Conservation (phyloP, 768 basidiomycete genomes). For the Piloderma croceum region DNA sequence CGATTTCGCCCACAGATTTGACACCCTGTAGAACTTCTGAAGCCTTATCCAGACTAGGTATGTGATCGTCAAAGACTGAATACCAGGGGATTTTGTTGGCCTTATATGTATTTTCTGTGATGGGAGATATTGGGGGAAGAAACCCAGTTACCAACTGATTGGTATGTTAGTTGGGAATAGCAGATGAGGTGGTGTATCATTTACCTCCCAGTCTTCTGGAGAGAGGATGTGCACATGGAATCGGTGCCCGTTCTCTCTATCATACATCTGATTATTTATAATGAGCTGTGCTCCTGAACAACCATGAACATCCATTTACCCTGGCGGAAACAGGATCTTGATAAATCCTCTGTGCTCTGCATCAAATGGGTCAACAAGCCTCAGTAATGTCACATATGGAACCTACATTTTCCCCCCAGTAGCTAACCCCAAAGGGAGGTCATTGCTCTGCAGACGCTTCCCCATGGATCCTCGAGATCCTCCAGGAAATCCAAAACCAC, state of each 20-base stretch:
- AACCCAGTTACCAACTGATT: constrained; percentile 11
- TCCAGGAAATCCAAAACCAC: too few species aligned
- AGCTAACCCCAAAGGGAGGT: too few species aligned
- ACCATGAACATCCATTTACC: constrained; percentile 7
- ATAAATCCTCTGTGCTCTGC: constrained; percentile 17
- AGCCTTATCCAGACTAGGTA: constrained; percentile 1
- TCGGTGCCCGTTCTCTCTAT: constrained; percentile 12
- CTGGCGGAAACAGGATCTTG: constrained; percentile 7
- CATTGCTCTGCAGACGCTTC: too few species aligned
- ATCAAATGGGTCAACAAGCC: too few species aligned
- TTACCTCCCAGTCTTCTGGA: constrained; percentile 16
- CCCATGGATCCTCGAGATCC: too few species aligned
- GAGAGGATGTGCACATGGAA: constrained; percentile 14
- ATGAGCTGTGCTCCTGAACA: background rate
- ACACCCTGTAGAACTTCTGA: constrained; percentile 4
- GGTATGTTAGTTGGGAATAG: background rate
- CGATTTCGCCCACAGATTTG: constrained; percentile 8
- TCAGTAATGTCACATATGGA: too few species aligned
- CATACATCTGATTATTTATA: constrained; percentile 9
- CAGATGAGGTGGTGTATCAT: background rate
- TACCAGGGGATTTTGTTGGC: constrained; percentile 11
- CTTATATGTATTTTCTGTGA: constrained; percentile 10
- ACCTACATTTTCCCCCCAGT: constrained; percentile 13
- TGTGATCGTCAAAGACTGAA: constrained; percentile 9
- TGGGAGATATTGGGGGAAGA: constrained; percentile 12